Percentiles rank a stretch among this genome's conserved stretches.
phyloP scores from a whole-genome alignment of 306 rosid genomes.

The Inga laurina region DNA sequence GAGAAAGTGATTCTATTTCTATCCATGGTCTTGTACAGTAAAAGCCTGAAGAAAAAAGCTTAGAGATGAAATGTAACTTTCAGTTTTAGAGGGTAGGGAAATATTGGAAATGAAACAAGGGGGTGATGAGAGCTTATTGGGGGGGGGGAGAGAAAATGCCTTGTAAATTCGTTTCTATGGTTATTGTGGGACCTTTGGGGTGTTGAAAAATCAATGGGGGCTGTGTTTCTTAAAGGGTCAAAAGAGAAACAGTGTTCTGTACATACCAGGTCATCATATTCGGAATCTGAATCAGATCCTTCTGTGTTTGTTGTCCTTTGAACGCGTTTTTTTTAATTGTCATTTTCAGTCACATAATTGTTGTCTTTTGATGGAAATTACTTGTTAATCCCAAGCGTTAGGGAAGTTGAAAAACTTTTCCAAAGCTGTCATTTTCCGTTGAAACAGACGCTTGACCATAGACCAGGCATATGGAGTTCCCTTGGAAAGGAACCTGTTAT shows the following conservation, averaged over 20 bases:
- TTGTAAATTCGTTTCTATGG: conserved; percentile 46
- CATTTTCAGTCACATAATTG: neutral
- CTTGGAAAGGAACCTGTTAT: neutral
- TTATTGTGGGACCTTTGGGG: conserved; percentile 27
- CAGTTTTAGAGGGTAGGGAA: conserved; percentile 43
- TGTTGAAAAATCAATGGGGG: conserved; percentile 34
- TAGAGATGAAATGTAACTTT: conserved; percentile 38
- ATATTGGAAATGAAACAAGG: conserved; percentile 23
- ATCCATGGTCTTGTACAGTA: conserved; percentile 40
- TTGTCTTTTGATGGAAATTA: neutral
- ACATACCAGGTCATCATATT: conserved; percentile 17
- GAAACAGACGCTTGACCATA: neutral
- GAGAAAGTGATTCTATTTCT: neutral
- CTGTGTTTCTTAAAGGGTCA: conserved; percentile 29
- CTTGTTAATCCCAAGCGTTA: neutral
- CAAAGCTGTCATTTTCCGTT: neutral
- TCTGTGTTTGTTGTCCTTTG: neutral
- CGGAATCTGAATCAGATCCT: neutral
- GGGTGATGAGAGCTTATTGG: neutral
- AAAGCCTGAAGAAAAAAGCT: conserved; percentile 19
- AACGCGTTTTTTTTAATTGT: neutral
- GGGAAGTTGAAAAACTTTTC: neutral
- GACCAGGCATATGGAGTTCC: neutral
- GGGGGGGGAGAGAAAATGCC: conserved; percentile 36
- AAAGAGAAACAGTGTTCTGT: conserved; percentile 34